Base-by-base conservation (phyloP, 257 asterid genomes). In the Scutellaria minor region DNA sequence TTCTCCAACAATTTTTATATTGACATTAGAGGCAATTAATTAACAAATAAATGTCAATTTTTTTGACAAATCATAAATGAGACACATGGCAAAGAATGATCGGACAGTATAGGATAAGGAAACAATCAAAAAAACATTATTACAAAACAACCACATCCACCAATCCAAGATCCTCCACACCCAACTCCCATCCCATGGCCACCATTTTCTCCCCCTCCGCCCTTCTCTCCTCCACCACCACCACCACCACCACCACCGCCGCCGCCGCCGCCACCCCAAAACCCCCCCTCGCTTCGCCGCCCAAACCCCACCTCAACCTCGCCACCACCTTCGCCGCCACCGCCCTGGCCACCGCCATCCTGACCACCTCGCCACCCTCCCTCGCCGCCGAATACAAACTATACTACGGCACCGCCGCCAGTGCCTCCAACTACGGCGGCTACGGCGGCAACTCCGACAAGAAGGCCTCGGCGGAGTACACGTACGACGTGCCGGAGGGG, bases 341-440 rank as follows among this genome's bases (percentile, higher is more conserved):
- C 1, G 94, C 97, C 9, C 67, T 94, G 15, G 96, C 97, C 81
- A 68, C 96, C 6, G 56, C 95, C 31, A 66, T 91, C 6, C 86
- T 94, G 55, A 68, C 92, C 67, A 54, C 90, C 64, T 7, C 85
- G 41, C 83, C 86, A 0, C 83, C 91, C 9, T 76, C 90, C 55
- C 71, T 83, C 0, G 92, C 97, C 13, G 91, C 78, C 39, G 15
- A 31, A 9, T 94, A 78, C 95, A 76, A 70, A 27, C 51, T 91
- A 5, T 91, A 91, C 98, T 94, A 91, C 74, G 99, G 97, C 65
- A 89, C 97, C 22, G 99, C 98, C 14, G 96, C 99, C 22, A 89
- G 97, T 68, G 97, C 99, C 61, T 88, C 99, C 61, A 94, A 87
- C 73, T 94, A 94, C 79, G 97, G 97, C 1, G 97, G 97, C 2